These are phyloP conservation scores for Phytophthora pini DNA, from an alignment of 352 stramenopile species.

Conservation along the genomic window DNA sequence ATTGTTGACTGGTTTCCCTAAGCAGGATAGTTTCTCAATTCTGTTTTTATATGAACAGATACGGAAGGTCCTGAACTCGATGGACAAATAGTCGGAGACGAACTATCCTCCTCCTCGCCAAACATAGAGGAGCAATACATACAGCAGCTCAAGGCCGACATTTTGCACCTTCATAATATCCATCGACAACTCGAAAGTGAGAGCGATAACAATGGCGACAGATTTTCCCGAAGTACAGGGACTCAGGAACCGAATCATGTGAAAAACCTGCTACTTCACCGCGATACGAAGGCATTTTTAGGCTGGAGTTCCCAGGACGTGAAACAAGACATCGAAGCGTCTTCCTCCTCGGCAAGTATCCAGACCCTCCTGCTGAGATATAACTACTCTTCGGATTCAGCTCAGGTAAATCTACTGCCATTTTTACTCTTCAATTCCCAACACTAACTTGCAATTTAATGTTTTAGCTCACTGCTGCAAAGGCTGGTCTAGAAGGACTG, in stretches of 20 bases:
- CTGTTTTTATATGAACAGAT: too few relatives aligned
- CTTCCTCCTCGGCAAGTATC: constrained; percentile 14
- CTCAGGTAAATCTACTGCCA: constrained; percentile 32
- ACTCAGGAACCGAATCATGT: constrained; percentile 49
- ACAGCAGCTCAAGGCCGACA: constrained; percentile 64
- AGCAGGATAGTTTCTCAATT: too few relatives aligned
- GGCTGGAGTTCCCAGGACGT: constrained; percentile 19
- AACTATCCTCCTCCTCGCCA: neutral
- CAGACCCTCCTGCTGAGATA: constrained; percentile 47
- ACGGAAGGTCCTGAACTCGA: constrained; percentile 9
- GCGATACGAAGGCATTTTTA: constrained; percentile 37
- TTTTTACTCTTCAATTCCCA: neutral
- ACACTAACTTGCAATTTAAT: constrained; percentile 10
- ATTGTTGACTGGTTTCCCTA: neutral
- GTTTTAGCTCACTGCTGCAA: constrained; percentile 38
- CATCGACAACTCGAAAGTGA: constrained; percentile 22
- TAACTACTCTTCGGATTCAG: constrained; percentile 54
- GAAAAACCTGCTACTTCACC: constrained; percentile 70
- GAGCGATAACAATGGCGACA: constrained; percentile 11
- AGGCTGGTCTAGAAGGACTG: constrained; percentile 43
- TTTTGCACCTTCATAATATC: constrained; percentile 44
- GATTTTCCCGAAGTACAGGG: neutral
- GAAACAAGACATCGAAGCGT: constrained; percentile 2
- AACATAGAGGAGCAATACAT: constrained; percentile 56
- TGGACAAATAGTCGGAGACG: neutral